Evolutionary conservation across 1,139 yeast species (phyloP), one percentile per base, ranked within the genome.

Genomic region (Diutina scorzettiae): DNA sequence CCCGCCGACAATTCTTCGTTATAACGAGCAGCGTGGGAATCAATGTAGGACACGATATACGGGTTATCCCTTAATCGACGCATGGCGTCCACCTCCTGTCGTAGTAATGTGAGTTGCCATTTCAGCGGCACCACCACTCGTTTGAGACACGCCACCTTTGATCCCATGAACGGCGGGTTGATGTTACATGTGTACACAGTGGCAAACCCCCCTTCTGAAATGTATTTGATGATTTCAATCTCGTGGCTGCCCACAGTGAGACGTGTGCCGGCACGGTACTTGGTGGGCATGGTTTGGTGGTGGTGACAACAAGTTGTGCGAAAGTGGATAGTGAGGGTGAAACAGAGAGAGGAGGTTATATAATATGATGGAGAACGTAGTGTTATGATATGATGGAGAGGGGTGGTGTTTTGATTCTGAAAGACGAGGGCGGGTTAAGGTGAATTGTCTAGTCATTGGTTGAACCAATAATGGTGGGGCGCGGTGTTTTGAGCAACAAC

Each of bases 21-120:
- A 45, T 63, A 60, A 50, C 96, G 67, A n/a, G 94, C 77, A 4
- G 98, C 98, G 63, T 91, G 95, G 2, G 96, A 85, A 60, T 93
- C 98, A 48, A 83, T 84, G 56, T 91, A 93, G 21, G 82, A 76
- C 11, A 93, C 97, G 49, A 91, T 79, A 53, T 83, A 80, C 21
- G 76, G 73, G 49, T 82, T 76, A 2, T 93, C 94, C 44, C 79
- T 66, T 43, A 91, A 66, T 41, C 93, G 70, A 57, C 87, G 67
- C 94, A 83, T 83, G 11, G 86, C 85, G 50, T 81, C 91, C 5
- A 83, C 93, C 55, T 83, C 94, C 47, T 81, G 84, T 43, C 93
- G 62, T 48, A 83, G 64, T 41, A 76, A 73, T 48, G 76, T 74
- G 53, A 83, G 64, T 27, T 82, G 81, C 57, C 71, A 69, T 53